These are phyloP conservation scores for Silene coronaria DNA, from an alignment of 179 eudicot species.

Conservation along the genomic window DNA sequence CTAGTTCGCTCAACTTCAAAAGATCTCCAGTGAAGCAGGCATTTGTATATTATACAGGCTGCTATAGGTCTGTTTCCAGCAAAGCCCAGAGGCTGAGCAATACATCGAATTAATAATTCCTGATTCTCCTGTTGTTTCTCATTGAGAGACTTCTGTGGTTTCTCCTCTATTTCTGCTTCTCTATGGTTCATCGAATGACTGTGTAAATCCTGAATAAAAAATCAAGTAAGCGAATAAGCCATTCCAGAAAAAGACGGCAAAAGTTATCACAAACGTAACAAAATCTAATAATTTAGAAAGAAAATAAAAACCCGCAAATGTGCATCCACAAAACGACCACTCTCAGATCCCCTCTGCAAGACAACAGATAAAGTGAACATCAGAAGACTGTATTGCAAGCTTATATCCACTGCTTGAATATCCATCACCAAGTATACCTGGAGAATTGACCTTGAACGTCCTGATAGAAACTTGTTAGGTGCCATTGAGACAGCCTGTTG, in stretches of 20 bases:
- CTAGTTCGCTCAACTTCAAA: constrained; percentile 94
- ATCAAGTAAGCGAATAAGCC: neutral
- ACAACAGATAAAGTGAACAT: constrained; percentile 16
- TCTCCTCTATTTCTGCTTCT: constrained; percentile 75
- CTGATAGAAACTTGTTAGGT: constrained; percentile 72
- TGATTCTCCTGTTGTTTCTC: constrained; percentile 91
- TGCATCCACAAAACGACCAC: constrained; percentile 47
- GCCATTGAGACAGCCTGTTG: constrained; percentile 76
- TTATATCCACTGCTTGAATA: constrained; percentile 8
- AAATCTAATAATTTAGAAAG: neutral
- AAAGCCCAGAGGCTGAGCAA: constrained; percentile 74
- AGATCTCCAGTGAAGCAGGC: constrained; percentile 97
- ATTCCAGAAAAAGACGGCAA: neutral
- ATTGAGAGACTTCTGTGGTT: constrained; percentile 88
- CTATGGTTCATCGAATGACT: constrained; percentile 68
- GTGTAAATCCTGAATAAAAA: constrained; percentile 56
- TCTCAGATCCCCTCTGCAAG: constrained; percentile 77
- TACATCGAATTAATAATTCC: constrained; percentile 69
- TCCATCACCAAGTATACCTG: constrained; percentile 50
- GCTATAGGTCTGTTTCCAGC: constrained; percentile 76
- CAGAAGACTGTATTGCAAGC: constrained; percentile 3
- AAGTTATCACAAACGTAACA: neutral
- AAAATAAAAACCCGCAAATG: constrained; percentile 27
- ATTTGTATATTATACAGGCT: constrained; percentile 84
- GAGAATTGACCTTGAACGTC: constrained; percentile 74